Conservation (phyloP, 495 filamentous ascomycete genomes). For the Hypoxylon intermedium region DNA sequence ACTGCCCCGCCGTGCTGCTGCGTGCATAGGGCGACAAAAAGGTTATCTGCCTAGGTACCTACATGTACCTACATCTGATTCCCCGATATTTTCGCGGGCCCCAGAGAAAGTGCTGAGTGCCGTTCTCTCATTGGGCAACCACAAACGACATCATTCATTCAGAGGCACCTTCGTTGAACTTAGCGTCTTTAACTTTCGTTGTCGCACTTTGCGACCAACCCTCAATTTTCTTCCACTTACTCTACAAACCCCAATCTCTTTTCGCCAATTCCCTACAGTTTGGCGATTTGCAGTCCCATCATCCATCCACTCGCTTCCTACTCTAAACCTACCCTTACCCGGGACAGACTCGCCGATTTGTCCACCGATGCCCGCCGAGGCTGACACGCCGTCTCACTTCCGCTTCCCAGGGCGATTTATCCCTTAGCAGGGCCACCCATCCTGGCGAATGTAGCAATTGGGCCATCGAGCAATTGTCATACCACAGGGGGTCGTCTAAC, state of each 20-base stretch:
- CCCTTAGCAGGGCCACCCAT: conserved; percentile 53
- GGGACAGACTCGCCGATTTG: conserved; percentile 31
- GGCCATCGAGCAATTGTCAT: background rate
- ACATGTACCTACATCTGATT: background rate
- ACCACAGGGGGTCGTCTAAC: conserved; percentile 42
- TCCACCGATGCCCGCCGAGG: conserved; percentile 57
- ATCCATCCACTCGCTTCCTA: conserved; percentile 23
- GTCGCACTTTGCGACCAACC: conserved; percentile 1
- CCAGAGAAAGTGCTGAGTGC: conserved; percentile 14
- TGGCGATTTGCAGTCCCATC: conserved; percentile 7
- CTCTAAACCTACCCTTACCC: conserved; percentile 24
- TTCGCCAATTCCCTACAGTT: background rate
- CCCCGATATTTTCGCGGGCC: conserved; percentile 37
- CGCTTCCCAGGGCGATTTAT: conserved; percentile 52
- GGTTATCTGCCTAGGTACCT: background rate
- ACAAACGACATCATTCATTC: conserved; percentile 34
- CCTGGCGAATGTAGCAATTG: conserved; percentile 51
- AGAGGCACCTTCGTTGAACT: conserved; percentile 17
- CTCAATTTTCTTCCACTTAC: background rate
- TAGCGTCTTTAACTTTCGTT: conserved; percentile 19
- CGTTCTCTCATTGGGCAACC: conserved; percentile 24
- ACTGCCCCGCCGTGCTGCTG: background rate
- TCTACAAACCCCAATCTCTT: background rate
- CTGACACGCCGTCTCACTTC: conserved; percentile 53
- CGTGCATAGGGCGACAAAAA: background rate